Evolutionary conservation across 2,329 filamentous ascomycete genomes (phyloP), one percentile per base, ranked within the genome.

Genomic region (Claviceps spartinae): DNA sequence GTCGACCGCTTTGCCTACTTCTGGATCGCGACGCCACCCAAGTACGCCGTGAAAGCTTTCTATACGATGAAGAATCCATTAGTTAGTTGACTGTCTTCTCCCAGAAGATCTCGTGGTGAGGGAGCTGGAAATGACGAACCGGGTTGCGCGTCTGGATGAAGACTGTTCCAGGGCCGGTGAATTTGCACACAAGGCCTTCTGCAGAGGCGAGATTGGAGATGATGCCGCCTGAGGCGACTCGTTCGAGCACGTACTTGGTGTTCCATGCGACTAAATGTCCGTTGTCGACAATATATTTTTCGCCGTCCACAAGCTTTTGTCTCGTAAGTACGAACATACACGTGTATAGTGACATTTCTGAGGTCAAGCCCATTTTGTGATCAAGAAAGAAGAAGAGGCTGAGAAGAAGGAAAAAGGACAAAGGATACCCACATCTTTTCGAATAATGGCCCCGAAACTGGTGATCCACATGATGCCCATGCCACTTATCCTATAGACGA

Each of bases 181-280:
- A 97, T 64, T 89, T 95, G 73, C 93, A 98, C 4, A 95, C 90
- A 38, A 97, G 72, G 0, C 93, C 93, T 69, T 98, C 93, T 0
- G 78, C 85, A 0, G 88, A 83, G 30, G 83, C 81, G 22, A 95
- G 67, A 9, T 84, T 83, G n/a, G 87, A 91, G n/a, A 98, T 85
- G 56, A 98, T 82, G 40, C 93, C 93, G 2, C 93, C 93, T 3
- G 86, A 93, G 0, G 91, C 83, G 4, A 94, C 85, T 16, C 93
- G 83, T 70, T 96, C 89, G 56, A 98, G 81, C 4, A 87, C 77
- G 62, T 97, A 98, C 63, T 95, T 88, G 63, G 86, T 90, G 65
- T 96, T 96, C 93, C 93, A 98, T 0, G 93, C 91, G 0, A 97
- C 89, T 1, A 97, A 75, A 60, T 97, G 89, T 3, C 88, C 88